Percentiles rank a stretch among this genome's conserved stretches.
Conservation (phyloP, 495 filamentous ascomycete genomes). For the Penicillium bovifimosum region DNA sequence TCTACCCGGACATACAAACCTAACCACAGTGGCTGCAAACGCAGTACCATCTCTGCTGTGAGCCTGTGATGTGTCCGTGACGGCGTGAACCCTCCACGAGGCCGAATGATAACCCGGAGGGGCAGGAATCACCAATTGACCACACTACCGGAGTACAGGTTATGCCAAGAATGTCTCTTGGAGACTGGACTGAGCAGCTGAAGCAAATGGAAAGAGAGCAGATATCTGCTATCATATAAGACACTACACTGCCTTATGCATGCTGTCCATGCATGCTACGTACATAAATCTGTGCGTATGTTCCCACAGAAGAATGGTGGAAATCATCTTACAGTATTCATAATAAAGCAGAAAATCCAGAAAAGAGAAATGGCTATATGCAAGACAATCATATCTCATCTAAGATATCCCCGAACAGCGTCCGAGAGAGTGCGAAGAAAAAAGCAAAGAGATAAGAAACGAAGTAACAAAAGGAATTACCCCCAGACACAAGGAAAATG, state of each 20-base stretch:
- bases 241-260: background rate
- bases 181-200: background rate
- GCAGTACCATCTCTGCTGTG: background rate
- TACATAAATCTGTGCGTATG: background rate
- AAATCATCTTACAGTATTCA: background rate
- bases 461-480: slow-evolving; percentile 2
- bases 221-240: background rate
- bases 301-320: background rate
- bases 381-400: background rate
- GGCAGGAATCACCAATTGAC: background rate
- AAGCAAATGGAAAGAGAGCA: background rate
- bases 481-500: slow-evolving; percentile 15
- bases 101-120: background rate
- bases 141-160: background rate
- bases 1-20: background rate
- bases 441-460: background rate
- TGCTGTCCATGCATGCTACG: background rate
- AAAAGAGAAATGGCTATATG: background rate
- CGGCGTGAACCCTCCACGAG: background rate
- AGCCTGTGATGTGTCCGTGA: too few species aligned
- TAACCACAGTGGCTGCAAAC: background rate
- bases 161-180: background rate
- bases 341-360: too few species aligned
- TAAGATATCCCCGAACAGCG: background rate
- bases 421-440: background rate